phyloP scores from a whole-genome alignment of 805 yeast species.

The Starmerella apis region DNA sequence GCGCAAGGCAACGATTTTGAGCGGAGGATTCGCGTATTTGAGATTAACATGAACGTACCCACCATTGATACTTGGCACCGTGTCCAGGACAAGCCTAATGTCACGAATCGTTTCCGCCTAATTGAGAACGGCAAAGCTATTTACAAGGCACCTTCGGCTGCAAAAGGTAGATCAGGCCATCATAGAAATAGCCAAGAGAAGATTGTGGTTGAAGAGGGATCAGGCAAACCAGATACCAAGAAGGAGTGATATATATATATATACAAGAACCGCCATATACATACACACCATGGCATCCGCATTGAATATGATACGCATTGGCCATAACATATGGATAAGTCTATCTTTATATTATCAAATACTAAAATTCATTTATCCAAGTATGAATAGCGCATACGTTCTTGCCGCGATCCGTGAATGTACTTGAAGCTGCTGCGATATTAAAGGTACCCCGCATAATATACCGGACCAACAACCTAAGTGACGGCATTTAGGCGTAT shows the following conservation, averaged over 20 bases:
- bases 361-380: too few species aligned
- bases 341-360: too few species aligned
- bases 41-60: slow-evolving; percentile 44
- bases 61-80: slow-evolving; percentile 63
- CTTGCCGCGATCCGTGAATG: too few species aligned
- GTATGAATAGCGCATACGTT: too few species aligned
- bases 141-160: not conserved
- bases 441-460: too few species aligned
- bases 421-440: too few species aligned
- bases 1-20: slow-evolving; percentile 50
- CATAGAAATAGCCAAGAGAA: slow-evolving; percentile 1
- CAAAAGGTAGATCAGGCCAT: not conserved
- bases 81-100: slow-evolving; percentile 43
- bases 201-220: not conserved
- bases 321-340: too few species aligned
- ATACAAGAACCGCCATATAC: too few species aligned
- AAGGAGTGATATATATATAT: not conserved
- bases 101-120: slow-evolving; percentile 43
- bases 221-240: not conserved
- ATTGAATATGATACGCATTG: too few species aligned
- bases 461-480: too few species aligned
- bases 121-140: slow-evolving; percentile 37
- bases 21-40: slow-evolving; percentile 68
- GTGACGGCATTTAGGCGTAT: too few species aligned
- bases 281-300: too few species aligned